Evolutionary conservation across 2,329 filamentous ascomycete genomes (phyloP), one percentile per base, ranked within the genome.

Genomic region (Arachnopeziza araneosa): DNA sequence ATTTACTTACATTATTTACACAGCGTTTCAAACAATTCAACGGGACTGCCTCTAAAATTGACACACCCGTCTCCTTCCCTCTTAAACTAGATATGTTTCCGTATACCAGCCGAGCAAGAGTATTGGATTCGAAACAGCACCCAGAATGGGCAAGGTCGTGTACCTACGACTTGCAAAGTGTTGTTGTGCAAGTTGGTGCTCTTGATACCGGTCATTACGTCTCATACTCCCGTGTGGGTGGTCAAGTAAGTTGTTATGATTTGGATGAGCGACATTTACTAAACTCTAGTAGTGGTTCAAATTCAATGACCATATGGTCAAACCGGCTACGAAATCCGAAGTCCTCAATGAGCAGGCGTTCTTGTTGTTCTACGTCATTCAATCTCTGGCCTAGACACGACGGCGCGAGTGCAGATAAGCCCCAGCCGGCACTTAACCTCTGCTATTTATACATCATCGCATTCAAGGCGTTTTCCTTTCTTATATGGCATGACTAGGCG

Each of bases 281-380:
- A 57, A 51, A 19, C 3, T 24, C n/a, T 7, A 63, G 19, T 66
- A 96, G 82, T 98, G 93, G 93, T 96, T 96, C 74, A 86, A 90
- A 58, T 97, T 97, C 75, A 96, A 98, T 70, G 93, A 98, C 72
- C 93, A 95, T 73, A 92, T 91, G 72, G 93, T 98, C 24, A 90
- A 93, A 63, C 72, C 93, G 59, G 93, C 91, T 1, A 85, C 85
- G 53, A 88, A 95, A 71, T 89, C 89, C 5, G 91, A 97, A 61
- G 93, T 98, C 2, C 80, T 98, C 50, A 83, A 83, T 30, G 90
- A 91, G 17, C 88, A 96, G 73, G 92, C 93, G 0, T 98, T 97
- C 74, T 79, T 98, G 60, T 78, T 98, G 57, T 96, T 97, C 73
- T 98, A 98, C 68, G 86, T 88, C 57, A 84, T 88, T 62, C 79